Evolutionary conservation across 768 basidiomycete genomes (phyloP), one percentile per base, ranked within the genome.

Genomic region (Hericium alpestre): DNA sequence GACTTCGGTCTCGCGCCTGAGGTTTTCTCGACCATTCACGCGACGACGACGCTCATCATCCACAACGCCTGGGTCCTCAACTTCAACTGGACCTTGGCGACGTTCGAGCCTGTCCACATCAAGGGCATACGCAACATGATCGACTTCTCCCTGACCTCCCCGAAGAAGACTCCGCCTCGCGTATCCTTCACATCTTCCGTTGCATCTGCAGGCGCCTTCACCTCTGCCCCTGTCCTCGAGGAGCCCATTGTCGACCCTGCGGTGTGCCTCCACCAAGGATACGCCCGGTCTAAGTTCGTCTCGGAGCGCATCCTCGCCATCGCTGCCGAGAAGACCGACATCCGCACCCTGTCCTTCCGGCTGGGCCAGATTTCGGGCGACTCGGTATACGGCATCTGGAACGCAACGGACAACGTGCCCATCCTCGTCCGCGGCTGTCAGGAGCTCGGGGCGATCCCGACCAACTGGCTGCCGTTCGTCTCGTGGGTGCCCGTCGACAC

Each of bases 201-300:
- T 16, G 56, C 27, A 8, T 37, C 49, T 25, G 49, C 49, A 9
- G 22, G 49, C 10, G 49, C 49, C 20, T 23, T 51, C 16, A 37
- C 49, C 3, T 20, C 54, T 16, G 23, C 49, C 20, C 49, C 49
- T 13, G 46, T 61, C 37, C 6, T 15, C 0, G 49, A 51, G 49
- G 49, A 51, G 49, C 23, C 27, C 49, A 25, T 51, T 16, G 49
- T 7, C 20, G 49, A 51, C 49, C 49, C 49, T 25, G 49, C 49
- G 10, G 27, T 51, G 20, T 23, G 23, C 22, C 23, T 51, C 49
- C 16, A 15, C 20, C 51, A 55, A 1, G 66, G 66, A 1, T 67
- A 67, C 47, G 57, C 63, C 5, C 64, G 64, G 39, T 62, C 64
- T n/a, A 69, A 69, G 53, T 66, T 58, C 58, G 25, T 62, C 38